Percentiles rank a stretch among this genome's conserved stretches.
phyloP scores from a whole-genome alignment of 139 green algal species.

The Deuterostichococcus epilithicus region DNA sequence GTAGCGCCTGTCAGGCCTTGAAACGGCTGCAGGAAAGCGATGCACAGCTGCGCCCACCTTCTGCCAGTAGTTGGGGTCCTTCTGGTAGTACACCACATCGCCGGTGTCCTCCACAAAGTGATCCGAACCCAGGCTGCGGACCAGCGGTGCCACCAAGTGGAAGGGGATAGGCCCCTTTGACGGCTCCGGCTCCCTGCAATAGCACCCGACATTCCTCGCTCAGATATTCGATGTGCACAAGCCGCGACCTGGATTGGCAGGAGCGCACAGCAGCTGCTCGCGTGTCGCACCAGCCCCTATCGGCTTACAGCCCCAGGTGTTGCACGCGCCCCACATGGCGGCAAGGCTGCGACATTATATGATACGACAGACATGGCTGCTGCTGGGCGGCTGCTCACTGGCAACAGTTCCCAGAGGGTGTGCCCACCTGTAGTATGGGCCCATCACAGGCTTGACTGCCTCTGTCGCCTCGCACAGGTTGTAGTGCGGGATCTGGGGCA shows the following conservation, averaged over 20 bases:
- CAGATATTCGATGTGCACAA: no score
- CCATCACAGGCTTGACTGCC: slow-evolving; percentile 85
- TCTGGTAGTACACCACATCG: slow-evolving; percentile 86
- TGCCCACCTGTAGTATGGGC: slow-evolving; percentile 81
- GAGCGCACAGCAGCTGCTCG: no score
- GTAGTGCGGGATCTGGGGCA: slow-evolving; percentile 96
- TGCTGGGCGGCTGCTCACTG: background rate
- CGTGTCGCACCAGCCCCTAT: no score
- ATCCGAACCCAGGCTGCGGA: slow-evolving; percentile 76
- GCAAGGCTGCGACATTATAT: no score
- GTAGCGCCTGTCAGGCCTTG: no score
- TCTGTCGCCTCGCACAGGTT: slow-evolving; percentile 87
- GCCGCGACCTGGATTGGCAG: no score
- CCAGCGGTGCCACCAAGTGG: slow-evolving; percentile 75
- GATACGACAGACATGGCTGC: no score
- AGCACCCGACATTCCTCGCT: slow-evolving; percentile 52
- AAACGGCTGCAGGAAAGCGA: no score
- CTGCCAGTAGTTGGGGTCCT: slow-evolving; percentile 3
- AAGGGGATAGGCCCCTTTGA: slow-evolving; percentile 62
- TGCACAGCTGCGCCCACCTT: background rate
- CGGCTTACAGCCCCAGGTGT: no score
- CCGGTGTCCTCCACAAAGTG: slow-evolving; percentile 81
- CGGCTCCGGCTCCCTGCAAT: slow-evolving; percentile 78
- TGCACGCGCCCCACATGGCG: no score
- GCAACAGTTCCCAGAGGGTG: no score